These are phyloP conservation scores for Aspergillus pseudotamarii DNA, from an alignment of 2,329 filamentous ascomycete genomes.

Conservation along the genomic window DNA sequence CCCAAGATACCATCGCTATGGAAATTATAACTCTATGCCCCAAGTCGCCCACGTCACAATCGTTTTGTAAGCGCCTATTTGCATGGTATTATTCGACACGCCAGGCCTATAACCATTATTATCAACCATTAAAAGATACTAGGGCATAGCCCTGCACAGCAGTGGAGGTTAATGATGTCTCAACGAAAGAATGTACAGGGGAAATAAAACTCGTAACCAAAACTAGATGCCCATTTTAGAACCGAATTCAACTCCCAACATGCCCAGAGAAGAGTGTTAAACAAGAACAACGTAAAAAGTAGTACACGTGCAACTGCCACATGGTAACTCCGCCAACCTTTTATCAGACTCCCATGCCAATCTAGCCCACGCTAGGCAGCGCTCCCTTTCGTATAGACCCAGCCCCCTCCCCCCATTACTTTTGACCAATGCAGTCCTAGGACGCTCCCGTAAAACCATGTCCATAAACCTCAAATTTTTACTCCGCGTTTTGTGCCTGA, in stretches of 20 bases:
- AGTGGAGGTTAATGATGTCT: neutral
- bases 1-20: constrained; percentile 2
- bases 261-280: constrained; percentile 39
- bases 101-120: neutral
- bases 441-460: neutral
- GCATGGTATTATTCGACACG: neutral
- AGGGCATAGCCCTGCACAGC: neutral
- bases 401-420: neutral
- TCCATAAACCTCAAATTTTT: neutral
- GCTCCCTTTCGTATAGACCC: neutral
- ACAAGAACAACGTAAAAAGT: constrained; percentile 23
- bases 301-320: constrained; percentile 23
- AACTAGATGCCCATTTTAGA: constrained; percentile 9
- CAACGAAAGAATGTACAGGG: constrained; percentile 12
- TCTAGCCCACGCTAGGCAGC: constrained; percentile 11
- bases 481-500: constrained; percentile 18
- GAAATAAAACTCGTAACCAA: neutral
- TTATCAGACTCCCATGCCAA: constrained; percentile 6
- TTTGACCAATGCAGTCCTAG: neutral
- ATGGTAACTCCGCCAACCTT: neutral
- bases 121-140: neutral
- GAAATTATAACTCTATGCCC: neutral
- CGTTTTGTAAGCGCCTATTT: neutral
- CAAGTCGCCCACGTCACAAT: neutral
- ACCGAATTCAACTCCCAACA: constrained; percentile 29